These are phyloP conservation scores for Aspergillus melleus DNA, from an alignment of 2,329 filamentous ascomycete genomes.

Conservation along the genomic window DNA sequence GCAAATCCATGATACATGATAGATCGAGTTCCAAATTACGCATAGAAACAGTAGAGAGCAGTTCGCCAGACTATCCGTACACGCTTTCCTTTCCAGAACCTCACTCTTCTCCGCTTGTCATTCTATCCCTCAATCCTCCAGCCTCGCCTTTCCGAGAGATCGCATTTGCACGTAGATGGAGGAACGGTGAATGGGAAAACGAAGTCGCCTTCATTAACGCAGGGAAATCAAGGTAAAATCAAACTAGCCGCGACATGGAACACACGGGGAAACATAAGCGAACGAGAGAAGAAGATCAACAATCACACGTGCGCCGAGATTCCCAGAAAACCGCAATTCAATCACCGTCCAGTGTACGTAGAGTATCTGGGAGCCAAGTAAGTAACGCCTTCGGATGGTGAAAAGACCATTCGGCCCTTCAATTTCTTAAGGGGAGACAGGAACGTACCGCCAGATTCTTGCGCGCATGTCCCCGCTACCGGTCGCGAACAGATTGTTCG, in stretches of 20 bases:
- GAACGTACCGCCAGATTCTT: slow-evolving; percentile 81
- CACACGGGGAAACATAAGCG: slow-evolving; percentile 12
- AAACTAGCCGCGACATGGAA: slow-evolving; percentile 9
- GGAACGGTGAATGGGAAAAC: neutral
- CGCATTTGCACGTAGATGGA: neutral
- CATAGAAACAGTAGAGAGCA: neutral
- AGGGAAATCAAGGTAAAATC: neutral
- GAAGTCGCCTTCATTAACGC: neutral
- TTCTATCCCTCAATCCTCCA: neutral
- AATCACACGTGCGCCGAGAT: slow-evolving; percentile 36
- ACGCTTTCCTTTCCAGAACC: neutral
- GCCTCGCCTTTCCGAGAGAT: neutral
- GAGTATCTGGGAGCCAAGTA: slow-evolving; percentile 34
- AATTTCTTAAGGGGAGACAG: neutral
- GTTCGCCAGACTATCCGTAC: neutral
- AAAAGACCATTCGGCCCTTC: neutral
- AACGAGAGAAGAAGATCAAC: slow-evolving; percentile 12
- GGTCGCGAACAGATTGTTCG: slow-evolving; percentile 85
- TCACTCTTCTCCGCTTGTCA: neutral
- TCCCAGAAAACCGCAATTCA: slow-evolving; percentile 24
- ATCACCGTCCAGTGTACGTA: slow-evolving; percentile 41
- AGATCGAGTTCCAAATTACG: neutral
- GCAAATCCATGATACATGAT: neutral
- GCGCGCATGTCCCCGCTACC: slow-evolving; percentile 97
- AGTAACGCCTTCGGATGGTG: slow-evolving; percentile 6